These are phyloP conservation scores for Xerophyta viscosa DNA, from an alignment of 106 monocot species.

Conservation along the genomic window DNA sequence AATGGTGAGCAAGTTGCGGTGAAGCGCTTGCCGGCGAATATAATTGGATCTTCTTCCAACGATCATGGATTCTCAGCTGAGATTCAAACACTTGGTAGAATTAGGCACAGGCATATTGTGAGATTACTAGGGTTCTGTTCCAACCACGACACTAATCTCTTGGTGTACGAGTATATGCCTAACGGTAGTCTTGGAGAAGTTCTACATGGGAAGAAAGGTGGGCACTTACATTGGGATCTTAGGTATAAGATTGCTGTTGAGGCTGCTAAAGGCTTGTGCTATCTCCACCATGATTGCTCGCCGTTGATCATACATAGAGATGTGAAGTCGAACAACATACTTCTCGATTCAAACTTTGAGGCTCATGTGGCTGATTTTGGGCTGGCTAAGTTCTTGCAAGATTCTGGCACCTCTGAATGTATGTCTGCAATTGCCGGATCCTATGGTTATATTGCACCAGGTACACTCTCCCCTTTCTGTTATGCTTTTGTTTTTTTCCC, in stretches of 20 bases:
- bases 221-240: constrained; percentile 67
- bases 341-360: constrained; percentile 63
- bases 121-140: constrained; percentile 72
- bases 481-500: neutral
- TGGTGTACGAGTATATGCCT: constrained; percentile 89
- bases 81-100: constrained; percentile 78
- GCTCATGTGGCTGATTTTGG: constrained; percentile 75
- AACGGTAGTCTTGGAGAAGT: constrained; percentile 87
- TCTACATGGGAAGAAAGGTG: constrained; percentile 76
- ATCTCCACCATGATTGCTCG: constrained; percentile 91
- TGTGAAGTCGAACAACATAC: constrained; percentile 89
- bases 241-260: constrained; percentile 77
- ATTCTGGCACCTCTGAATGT: constrained; percentile 71
- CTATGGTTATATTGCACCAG: constrained; percentile 93
- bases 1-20: constrained; percentile 68
- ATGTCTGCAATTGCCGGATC: constrained; percentile 94
- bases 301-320: constrained; percentile 79
- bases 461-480: constrained; percentile 12
- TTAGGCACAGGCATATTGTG: constrained; percentile 85
- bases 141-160: constrained; percentile 66
- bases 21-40: constrained; percentile 65
- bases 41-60: constrained; percentile 38
- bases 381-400: constrained; percentile 74
- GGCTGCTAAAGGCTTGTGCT: constrained; percentile 81
- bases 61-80: constrained; percentile 89